A percentile compares a stretch with the other conserved stretches of the same genome.
phyloP scores from a whole-genome alignment of 257 asterid species.

The Lycium barbarum region DNA sequence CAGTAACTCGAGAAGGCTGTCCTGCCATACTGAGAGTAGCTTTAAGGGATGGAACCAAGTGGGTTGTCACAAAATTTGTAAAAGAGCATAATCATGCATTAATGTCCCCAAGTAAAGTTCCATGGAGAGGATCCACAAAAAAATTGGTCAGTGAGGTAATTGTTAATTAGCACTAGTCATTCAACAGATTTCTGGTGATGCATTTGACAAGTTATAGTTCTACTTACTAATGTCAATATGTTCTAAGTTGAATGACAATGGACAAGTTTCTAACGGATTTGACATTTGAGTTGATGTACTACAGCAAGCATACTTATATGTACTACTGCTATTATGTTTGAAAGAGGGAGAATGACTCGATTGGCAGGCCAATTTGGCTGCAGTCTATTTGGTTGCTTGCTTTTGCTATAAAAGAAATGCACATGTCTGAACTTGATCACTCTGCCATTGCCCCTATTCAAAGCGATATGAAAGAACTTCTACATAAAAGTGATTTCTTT shows the following conservation, averaged over 20 bases:
- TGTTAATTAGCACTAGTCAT: not conserved
- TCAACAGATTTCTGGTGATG: not conserved
- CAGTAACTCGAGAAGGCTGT: slow-evolving; percentile 40
- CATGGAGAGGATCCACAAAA: slow-evolving; percentile 37
- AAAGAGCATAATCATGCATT: slow-evolving; percentile 42
- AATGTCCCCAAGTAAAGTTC: slow-evolving; percentile 41
- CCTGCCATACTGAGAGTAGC: slow-evolving; percentile 42
- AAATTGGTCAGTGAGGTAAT: slow-evolving; percentile 32
- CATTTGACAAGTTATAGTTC: not conserved
- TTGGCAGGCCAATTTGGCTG: not conserved
- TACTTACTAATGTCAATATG: not conserved
- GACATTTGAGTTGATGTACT: not conserved
- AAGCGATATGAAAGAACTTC: not conserved
- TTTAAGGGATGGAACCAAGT: slow-evolving; percentile 36
- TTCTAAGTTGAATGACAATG: not conserved
- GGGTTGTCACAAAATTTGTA: slow-evolving; percentile 43
- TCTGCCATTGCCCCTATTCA: not conserved
- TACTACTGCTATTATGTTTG: not conserved
- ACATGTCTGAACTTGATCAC: not conserved
- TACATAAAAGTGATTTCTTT: not conserved
- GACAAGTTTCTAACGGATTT: not conserved
- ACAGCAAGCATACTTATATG: not conserved
- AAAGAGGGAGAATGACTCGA: not conserved
- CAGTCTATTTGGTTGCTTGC: not conserved
- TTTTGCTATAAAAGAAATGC: not conserved